Evolutionary conservation across 192 early-diverging fungal genomes (phyloP).

Genomic region (Backusella tarrabulga): DNA sequence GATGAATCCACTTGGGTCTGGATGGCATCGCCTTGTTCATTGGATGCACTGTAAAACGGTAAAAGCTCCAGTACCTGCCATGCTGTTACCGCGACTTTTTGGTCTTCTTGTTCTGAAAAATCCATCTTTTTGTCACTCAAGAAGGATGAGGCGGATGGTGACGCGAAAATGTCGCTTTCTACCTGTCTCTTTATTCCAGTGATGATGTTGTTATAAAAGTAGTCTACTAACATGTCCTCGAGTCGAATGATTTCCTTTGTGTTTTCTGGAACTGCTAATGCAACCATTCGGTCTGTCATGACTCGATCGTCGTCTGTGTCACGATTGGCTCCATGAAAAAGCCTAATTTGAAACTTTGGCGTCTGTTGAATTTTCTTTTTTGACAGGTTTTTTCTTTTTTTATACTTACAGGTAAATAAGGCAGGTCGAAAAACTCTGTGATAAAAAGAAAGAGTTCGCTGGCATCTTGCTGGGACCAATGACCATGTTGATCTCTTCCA

Average conservation of each 20-base stretch:
- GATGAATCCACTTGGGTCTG: slow-evolving; percentile 39
- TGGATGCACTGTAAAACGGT: slow-evolving; percentile 69
- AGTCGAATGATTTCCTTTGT: slow-evolving; percentile 34
- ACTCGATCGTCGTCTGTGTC: slow-evolving; percentile 64
- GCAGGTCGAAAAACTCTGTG: slow-evolving; percentile 60
- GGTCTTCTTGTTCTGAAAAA: slow-evolving; percentile 7
- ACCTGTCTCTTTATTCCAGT: slow-evolving; percentile 50
- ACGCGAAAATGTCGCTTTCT: not conserved
- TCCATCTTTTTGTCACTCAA: not conserved
- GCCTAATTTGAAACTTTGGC: slow-evolving; percentile 45
- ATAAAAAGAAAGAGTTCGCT: slow-evolving; percentile 72
- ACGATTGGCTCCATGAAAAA: slow-evolving; percentile 67
- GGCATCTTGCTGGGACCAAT: slow-evolving; percentile 59
- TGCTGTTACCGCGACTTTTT: slow-evolving; percentile 57
- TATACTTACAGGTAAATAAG: slow-evolving; percentile 59
- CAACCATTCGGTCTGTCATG: slow-evolving; percentile 62
- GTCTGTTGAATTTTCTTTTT: not conserved
- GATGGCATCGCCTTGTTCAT: slow-evolving; percentile 57
- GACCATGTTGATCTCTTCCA: slow-evolving; percentile 15
- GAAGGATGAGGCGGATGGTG: too few relatives aligned
- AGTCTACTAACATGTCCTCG: slow-evolving; percentile 51
- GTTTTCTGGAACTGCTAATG: slow-evolving; percentile 7
- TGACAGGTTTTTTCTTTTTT: not conserved
- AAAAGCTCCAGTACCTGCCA: slow-evolving; percentile 70
- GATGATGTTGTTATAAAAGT: slow-evolving; percentile 66